phyloP scores from a whole-genome alignment of 192 early-diverging fungal species.

The Powellomyces hirtus region DNA sequence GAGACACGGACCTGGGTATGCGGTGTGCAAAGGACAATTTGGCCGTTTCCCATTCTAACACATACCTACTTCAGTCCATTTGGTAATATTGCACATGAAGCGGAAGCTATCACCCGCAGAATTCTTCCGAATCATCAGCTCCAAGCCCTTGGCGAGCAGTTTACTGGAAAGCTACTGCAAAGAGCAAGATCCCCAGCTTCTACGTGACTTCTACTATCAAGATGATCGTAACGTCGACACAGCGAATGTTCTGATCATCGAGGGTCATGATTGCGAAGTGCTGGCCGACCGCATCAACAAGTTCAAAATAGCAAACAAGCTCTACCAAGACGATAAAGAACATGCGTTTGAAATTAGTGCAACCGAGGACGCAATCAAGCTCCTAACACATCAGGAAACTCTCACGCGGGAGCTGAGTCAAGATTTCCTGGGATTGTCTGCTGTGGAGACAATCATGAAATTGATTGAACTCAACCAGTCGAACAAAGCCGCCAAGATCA shows the following conservation, averaged over 20 bases:
- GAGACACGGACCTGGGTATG: slow-evolving; percentile 90
- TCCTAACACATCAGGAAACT: slow-evolving; percentile 70
- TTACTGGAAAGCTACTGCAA: slow-evolving; percentile 83
- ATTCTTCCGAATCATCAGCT: slow-evolving; percentile 84
- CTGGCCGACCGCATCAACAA: slow-evolving; percentile 58
- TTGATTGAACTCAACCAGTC: slow-evolving; percentile 71
- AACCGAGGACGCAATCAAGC: slow-evolving; percentile 75
- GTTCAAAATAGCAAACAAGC: slow-evolving; percentile 67
- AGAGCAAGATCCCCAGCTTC: slow-evolving; percentile 68
- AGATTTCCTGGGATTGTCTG: slow-evolving; percentile 65
- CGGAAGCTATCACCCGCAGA: slow-evolving; percentile 79
- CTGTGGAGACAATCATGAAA: slow-evolving; percentile 85
- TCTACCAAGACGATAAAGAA: slow-evolving; percentile 73
- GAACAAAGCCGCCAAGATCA: slow-evolving; percentile 72
- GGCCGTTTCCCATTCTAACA: too few species aligned
- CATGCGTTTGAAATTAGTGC: slow-evolving; percentile 72
- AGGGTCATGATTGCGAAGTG: slow-evolving; percentile 29
- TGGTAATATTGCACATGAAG: slow-evolving; percentile 87
- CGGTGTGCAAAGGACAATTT: too few species aligned
- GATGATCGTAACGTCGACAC: slow-evolving; percentile 77
- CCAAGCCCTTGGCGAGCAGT: slow-evolving; percentile 77
- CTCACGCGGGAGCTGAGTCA: slow-evolving; percentile 72
- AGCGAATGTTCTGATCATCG: slow-evolving; percentile 47
- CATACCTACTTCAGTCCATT: slow-evolving; percentile 65
- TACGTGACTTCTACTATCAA: slow-evolving; percentile 96